Percentiles rank a stretch among this genome's conserved stretches.
These are phyloP conservation scores for Entomophthora muscae DNA, from an alignment of 371 early-diverging fungal genomes.

Conservation along the genomic window DNA sequence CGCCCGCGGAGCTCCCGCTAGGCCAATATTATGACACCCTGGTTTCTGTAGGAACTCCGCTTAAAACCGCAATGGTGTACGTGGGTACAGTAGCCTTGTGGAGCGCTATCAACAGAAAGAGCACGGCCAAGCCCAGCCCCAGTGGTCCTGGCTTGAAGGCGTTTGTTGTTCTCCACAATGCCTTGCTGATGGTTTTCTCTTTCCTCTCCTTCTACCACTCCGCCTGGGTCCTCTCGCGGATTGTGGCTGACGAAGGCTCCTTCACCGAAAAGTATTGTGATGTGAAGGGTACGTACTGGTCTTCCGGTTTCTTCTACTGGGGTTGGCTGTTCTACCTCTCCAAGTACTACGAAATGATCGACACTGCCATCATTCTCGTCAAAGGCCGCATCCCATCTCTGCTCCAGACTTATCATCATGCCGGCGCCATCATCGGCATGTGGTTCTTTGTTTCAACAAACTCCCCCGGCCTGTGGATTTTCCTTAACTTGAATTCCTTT, in stretches of 20 bases:
- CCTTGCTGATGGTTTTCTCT: neutral
- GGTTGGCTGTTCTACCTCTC: slow-evolving; percentile 52
- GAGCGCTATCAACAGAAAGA: neutral
- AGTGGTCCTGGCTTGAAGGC: neutral
- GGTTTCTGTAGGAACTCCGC: neutral
- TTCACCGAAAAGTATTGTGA: neutral
- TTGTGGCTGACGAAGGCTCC: neutral
- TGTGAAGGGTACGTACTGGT: neutral
- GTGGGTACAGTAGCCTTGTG: neutral
- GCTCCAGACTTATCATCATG: slow-evolving; percentile 78
- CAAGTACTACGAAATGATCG: slow-evolving; percentile 75
- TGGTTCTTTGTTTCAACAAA: slow-evolving; percentile 50
- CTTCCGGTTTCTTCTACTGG: neutral
- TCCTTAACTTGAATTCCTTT: slow-evolving; percentile 73
- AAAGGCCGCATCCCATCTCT: slow-evolving; percentile 44
- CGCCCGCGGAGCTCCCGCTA: neutral
- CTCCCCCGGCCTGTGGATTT: slow-evolving; percentile 65
- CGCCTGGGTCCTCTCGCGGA: neutral
- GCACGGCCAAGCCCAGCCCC: too few species aligned
- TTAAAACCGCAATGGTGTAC: neutral
- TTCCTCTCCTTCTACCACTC: too few species aligned
- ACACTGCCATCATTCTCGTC: slow-evolving; percentile 62
- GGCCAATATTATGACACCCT: neutral
- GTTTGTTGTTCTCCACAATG: neutral
- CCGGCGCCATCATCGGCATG: slow-evolving; percentile 69